Evolutionary conservation across 148 eudicot species (phyloP).

Genomic region (Spergularia marina): DNA sequence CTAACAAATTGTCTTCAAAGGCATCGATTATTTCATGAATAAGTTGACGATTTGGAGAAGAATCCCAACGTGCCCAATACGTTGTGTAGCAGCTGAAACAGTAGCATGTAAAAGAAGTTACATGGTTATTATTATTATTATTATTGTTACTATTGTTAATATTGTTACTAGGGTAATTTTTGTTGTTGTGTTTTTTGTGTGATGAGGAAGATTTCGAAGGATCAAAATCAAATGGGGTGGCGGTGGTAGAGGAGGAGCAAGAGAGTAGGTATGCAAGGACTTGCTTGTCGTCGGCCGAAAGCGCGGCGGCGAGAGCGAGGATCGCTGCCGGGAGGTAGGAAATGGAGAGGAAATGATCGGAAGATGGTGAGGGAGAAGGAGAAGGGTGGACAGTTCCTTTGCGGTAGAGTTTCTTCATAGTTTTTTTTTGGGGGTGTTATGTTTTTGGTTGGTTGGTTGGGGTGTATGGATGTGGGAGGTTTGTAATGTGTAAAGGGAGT

Average conservation of each 20-base stretch:
- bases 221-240: slow-evolving; percentile 20
- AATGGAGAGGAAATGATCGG: slow-evolving; percentile 43
- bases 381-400: slow-evolving; percentile 74
- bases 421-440: neutral
- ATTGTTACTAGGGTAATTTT: too few species aligned
- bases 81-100: slow-evolving; percentile 73
- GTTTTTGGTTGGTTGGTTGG: neutral
- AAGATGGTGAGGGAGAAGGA: slow-evolving; percentile 31
- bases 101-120: slow-evolving; percentile 44
- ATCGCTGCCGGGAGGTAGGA: slow-evolving; percentile 58
- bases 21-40: slow-evolving; percentile 83
- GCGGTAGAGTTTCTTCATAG: slow-evolving; percentile 69
- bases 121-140: slow-evolving; percentile 32
- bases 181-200: slow-evolving; percentile 4
- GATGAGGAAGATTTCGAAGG: slow-evolving; percentile 11
- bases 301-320: slow-evolving; percentile 53
- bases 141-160: neutral
- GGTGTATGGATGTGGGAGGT: neutral
- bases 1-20: slow-evolving; percentile 45
- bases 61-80: slow-evolving; percentile 81
- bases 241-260: slow-evolving; percentile 31
- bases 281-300: slow-evolving; percentile 55
- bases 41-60: slow-evolving; percentile 69
- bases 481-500: neutral
- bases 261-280: slow-evolving; percentile 78